Evolutionary conservation across 2,329 filamentous ascomycete genomes (phyloP).

Genomic region (Remersonia thermophila): DNA sequence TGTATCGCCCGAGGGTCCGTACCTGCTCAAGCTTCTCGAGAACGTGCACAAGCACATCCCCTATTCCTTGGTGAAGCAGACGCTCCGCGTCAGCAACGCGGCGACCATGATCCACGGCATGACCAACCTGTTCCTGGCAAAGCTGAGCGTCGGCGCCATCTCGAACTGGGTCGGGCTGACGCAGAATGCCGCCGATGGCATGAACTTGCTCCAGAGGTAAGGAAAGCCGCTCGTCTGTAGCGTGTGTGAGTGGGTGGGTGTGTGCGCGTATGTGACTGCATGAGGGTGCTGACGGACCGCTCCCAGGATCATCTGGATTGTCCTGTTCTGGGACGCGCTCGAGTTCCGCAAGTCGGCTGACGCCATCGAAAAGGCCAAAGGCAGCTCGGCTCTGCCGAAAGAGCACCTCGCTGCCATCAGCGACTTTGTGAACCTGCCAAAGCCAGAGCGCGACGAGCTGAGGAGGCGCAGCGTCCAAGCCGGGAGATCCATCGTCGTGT

Average conservation of each 20-base stretch:
- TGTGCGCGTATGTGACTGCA: too few relatives aligned
- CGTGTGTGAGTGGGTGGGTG: too few relatives aligned
- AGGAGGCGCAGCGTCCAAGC: constrained; percentile 41
- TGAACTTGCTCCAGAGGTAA: constrained; percentile 63
- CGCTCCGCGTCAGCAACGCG: constrained; percentile 63
- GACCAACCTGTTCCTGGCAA: constrained; percentile 61
- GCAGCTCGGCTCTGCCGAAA: constrained; percentile 37
- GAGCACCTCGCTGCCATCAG: constrained; percentile 50
- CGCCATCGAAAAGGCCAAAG: constrained; percentile 50
- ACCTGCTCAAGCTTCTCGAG: constrained; percentile 57
- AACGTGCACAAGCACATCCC: constrained; percentile 60
- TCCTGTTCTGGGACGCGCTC: constrained; percentile 58
- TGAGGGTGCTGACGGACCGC: not conserved
- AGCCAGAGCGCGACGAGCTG: constrained; percentile 45
- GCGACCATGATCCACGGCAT: constrained; percentile 72
- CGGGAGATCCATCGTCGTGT: constrained; percentile 48
- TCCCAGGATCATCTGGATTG: constrained; percentile 59
- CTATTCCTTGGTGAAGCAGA: constrained; percentile 60
- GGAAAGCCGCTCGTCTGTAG: too few relatives aligned
- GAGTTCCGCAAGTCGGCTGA: constrained; percentile 56
- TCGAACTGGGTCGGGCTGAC: constrained; percentile 73
- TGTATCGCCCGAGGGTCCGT: constrained; percentile 62
- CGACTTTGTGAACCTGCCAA: constrained; percentile 39
- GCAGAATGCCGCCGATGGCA: constrained; percentile 58
- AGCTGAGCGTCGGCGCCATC: constrained; percentile 59